Percentiles rank a stretch among this genome's conserved stretches.
These are phyloP conservation scores for Sporodiniella umbellata DNA, from an alignment of 371 early-diverging fungal species.

Conservation along the genomic window DNA sequence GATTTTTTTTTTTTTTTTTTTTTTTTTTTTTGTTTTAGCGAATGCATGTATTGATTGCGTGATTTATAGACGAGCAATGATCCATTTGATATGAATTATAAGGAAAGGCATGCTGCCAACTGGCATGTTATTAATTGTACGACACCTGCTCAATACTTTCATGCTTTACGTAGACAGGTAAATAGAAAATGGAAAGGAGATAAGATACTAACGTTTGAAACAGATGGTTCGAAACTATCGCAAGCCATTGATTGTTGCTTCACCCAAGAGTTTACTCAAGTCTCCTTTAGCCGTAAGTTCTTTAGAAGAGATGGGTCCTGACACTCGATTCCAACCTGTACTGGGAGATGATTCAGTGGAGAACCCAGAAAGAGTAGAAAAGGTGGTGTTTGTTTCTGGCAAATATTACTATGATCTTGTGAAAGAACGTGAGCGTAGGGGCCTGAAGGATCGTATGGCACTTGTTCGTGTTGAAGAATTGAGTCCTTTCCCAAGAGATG, in stretches of 20 bases:
- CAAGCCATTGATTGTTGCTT: conserved; percentile 88
- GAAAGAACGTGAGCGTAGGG: conserved; percentile 68
- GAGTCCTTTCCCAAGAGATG: conserved; percentile 86
- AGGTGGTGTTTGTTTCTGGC: conserved; percentile 84
- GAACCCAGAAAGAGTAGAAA: conserved; percentile 50
- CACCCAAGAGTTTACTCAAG: conserved; percentile 83
- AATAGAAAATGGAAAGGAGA: neutral
- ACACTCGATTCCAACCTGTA: conserved; percentile 82
- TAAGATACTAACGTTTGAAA: neutral
- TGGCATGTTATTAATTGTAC: conserved; percentile 93
- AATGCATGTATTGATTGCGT: neutral
- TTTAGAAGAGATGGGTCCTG: conserved; percentile 81
- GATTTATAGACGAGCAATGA: conserved; percentile 75
- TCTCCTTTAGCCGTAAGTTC: conserved; percentile 65
- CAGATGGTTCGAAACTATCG: conserved; percentile 79
- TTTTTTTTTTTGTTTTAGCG: too few relatives aligned
- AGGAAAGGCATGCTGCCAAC: conserved; percentile 68
- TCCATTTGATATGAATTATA: conserved; percentile 54
- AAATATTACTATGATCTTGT: conserved; percentile 90
- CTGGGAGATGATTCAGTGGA: conserved; percentile 56
- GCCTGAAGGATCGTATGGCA: conserved; percentile 70
- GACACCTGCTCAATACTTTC: conserved; percentile 96
- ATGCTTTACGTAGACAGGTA: conserved; percentile 89
- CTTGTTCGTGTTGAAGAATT: conserved; percentile 90
- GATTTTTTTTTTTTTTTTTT: neutral